Base-by-base conservation (phyloP, 2,329 filamentous ascomycete species). In the Aspergillaceae sp. region DNA sequence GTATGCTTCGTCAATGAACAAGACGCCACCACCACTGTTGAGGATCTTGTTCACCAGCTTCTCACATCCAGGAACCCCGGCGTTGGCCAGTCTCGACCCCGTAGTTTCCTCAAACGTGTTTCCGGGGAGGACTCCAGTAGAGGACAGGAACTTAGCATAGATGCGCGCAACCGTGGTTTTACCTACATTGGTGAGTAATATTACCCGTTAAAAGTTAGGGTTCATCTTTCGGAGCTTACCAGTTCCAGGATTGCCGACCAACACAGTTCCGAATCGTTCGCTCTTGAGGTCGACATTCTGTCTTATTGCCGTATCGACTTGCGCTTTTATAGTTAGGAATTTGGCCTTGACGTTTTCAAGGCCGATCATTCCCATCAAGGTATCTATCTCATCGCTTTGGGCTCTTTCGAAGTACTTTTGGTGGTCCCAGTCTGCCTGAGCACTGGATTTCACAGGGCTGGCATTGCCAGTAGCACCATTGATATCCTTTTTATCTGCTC, bases 1-100 rank as follows among this genome's bases (percentile, higher is more conserved):
- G 56, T 91, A 89, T 0, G 86, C 84, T 60, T 91, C 86, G 49
- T 91, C 86, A 26, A 91, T 83, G 57, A 91, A 90, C 1, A 87
- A 56, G 0, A 82, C 82, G 0, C 86, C 86, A 0, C 85, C 86
- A 0, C 78, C 80, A 0, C 64, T 52, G 29, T 80, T 69, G 3
- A 79, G 60, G 0, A 90, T 71, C 0, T 69, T 54, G 2, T 83
- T 71, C 4, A 86, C 65, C 0, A 81, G 62, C 8, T 74, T 72
- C 55, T 84, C 74, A 51, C 75, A 79, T 0, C 73, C 78, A 0
- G 66, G 45, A 0, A 87, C 75, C 0, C 84, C 85, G 0, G 75
- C 71, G 41, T 78, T 78, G 0, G 84, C 79, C 0, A 91, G 72
- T 10, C 74, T 71, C 0, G 85, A 79, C 0, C 85, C 86, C 0